A percentile compares a stretch with the other conserved stretches of the same genome.
Evolutionary conservation across 2,329 filamentous ascomycete genomes (phyloP).

Genomic region (Cryphonectria carpinicola): DNA sequence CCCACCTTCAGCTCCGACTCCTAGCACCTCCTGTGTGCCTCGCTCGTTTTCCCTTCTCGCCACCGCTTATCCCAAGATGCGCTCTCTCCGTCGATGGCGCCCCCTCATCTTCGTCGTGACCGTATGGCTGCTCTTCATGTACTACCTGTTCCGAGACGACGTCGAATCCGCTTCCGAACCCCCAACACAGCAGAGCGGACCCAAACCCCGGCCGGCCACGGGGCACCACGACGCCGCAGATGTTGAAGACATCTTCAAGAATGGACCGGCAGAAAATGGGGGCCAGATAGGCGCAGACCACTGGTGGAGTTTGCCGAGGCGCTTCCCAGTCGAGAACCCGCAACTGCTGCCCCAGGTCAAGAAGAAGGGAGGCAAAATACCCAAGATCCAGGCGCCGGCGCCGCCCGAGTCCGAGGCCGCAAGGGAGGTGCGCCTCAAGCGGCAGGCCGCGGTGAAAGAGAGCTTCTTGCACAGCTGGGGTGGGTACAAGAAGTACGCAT

Average conservation of each 20-base stretch:
- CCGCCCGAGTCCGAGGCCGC: slow-evolving; percentile 51
- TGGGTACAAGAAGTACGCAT: slow-evolving; percentile 65
- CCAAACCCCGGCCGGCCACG: slow-evolving; percentile 15
- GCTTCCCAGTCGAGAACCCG: slow-evolving; percentile 40
- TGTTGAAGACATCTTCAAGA: slow-evolving; percentile 15
- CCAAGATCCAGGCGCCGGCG: slow-evolving; percentile 61
- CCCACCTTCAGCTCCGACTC: not conserved
- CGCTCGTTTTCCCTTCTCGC: not conserved
- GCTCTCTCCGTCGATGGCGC: slow-evolving; percentile 27
- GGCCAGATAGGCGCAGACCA: slow-evolving; percentile 23
- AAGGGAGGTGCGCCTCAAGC: slow-evolving; percentile 42
- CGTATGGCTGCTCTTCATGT: slow-evolving; percentile 26
- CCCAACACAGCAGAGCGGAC: slow-evolving; percentile 24
- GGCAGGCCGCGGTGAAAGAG: slow-evolving; percentile 50
- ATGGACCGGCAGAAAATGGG: slow-evolving; percentile 19
- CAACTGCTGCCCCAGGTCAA: slow-evolving; percentile 40
- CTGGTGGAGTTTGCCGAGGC: slow-evolving; percentile 42
- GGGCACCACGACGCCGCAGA: slow-evolving; percentile 24
- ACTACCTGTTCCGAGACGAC: slow-evolving; percentile 22
- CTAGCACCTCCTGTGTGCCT: not conserved
- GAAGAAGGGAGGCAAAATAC: slow-evolving; percentile 36
- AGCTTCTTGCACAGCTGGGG: slow-evolving; percentile 61
- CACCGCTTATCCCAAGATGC: slow-evolving; percentile 14
- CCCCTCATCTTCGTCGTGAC: slow-evolving; percentile 26
- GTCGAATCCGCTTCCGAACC: slow-evolving; percentile 25